These are phyloP conservation scores for Russula brevipes DNA, from an alignment of 768 basidiomycete genomes.

Conservation along the genomic window DNA sequence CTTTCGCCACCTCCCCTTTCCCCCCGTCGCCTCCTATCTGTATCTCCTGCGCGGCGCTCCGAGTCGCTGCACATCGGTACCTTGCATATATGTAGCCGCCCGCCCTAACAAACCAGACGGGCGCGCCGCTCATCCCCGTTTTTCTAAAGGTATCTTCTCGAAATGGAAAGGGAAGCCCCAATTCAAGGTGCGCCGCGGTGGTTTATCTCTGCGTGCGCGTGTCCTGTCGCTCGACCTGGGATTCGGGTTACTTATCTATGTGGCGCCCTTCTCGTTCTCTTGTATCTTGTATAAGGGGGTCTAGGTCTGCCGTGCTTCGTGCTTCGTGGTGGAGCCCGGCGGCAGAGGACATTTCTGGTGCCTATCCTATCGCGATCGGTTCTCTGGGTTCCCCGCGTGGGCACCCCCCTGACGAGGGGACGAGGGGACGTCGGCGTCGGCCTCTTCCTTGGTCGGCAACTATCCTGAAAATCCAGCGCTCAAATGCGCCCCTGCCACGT, in stretches of 20 bases:
- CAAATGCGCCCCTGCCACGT: too few species aligned
- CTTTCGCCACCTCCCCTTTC: not conserved
- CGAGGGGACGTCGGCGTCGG: not conserved
- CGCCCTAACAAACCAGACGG: too few species aligned
- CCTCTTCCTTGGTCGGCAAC: not conserved
- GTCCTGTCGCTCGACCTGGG: not conserved
- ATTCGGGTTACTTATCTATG: not conserved
- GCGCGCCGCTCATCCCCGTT: not conserved
- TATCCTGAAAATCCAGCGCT: not conserved
- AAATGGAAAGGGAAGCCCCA: constrained; percentile 6
- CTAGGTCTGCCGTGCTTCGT: not conserved
- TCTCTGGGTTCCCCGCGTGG: not conserved
- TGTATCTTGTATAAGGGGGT: not conserved
- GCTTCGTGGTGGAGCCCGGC: not conserved
- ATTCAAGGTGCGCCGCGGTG: not conserved
- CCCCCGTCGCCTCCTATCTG: constrained; percentile 9
- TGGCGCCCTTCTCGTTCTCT: not conserved
- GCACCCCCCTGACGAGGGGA: not conserved
- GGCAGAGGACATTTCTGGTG: too few species aligned
- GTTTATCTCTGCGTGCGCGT: not conserved
- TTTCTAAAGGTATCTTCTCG: not conserved
- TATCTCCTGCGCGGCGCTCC: not conserved
- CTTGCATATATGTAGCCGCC: not conserved
- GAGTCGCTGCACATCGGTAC: not conserved
- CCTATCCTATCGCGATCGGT: not conserved